These are phyloP conservation scores for Omphalea diandra DNA, from an alignment of 441 rosid genomes.

Conservation along the genomic window DNA sequence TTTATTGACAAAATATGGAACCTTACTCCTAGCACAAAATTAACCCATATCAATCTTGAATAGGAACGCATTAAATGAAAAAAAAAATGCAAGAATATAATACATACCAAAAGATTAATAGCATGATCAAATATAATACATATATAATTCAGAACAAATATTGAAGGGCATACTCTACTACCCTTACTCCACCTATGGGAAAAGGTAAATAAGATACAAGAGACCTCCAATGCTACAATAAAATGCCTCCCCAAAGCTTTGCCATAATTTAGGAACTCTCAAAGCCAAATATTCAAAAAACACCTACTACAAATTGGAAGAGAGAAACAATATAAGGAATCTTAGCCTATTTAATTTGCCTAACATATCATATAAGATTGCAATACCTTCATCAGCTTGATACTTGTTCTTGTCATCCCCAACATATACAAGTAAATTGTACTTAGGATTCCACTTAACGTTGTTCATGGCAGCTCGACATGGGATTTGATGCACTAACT, in stretches of 20 bases:
- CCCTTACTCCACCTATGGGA: too few species aligned
- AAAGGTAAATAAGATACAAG: too few species aligned
- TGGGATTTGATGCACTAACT: slow-evolving; percentile 87
- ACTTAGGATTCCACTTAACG: slow-evolving; percentile 96
- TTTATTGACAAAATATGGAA: too few species aligned
- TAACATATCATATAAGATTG: background rate
- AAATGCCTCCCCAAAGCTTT: background rate
- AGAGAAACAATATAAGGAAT: background rate
- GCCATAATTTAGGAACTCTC: slow-evolving; percentile 46
- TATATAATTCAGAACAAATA: background rate
- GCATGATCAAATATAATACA: background rate
- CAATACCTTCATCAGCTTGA: slow-evolving; percentile 81
- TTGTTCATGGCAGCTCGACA: slow-evolving; percentile 98
- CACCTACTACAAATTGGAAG: slow-evolving; percentile 46
- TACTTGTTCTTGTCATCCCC: slow-evolving; percentile 98
- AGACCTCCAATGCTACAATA: background rate
- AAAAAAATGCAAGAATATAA: too few species aligned
- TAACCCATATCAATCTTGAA: too few species aligned
- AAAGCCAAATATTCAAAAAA: slow-evolving; percentile 75
- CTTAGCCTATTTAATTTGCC: background rate
- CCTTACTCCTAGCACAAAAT: too few species aligned
- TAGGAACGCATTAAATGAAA: too few species aligned
- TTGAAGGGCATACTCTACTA: background rate
- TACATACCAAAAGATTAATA: too few species aligned
- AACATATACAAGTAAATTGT: slow-evolving; percentile 91